Percentiles rank a stretch among this genome's conserved stretches.
Evolutionary conservation across 1,284 basidiomycete genomes (phyloP).

Genomic region (Chalciporus sp.): DNA sequence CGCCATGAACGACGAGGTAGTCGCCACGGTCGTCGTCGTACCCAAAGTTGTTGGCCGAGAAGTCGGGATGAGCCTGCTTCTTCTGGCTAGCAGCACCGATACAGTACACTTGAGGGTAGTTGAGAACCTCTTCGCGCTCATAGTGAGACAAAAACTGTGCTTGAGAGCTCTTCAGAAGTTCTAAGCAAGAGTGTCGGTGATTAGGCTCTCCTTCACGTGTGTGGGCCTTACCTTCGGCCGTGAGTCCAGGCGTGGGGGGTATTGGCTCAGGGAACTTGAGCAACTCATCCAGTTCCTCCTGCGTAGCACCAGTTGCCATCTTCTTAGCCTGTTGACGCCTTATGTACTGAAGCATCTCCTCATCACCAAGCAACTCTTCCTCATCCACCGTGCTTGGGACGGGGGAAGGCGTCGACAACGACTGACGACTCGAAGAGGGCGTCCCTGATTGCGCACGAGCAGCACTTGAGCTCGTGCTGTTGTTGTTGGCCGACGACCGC

Average conservation of each 20-base stretch:
- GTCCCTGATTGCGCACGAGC: constrained; percentile 54
- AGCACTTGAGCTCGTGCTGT: constrained; percentile 47
- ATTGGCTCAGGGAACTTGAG: constrained; percentile 92
- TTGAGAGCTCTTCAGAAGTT: constrained; percentile 61
- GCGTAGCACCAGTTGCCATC: constrained; percentile 79
- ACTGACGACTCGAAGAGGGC: constrained; percentile 74
- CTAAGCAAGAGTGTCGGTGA: constrained; percentile 39
- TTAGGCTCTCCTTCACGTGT: not conserved
- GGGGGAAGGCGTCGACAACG: constrained; percentile 80
- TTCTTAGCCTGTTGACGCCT: constrained; percentile 88
- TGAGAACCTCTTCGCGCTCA: constrained; percentile 90
- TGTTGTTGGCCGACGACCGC: constrained; percentile 49
- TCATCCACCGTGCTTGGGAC: constrained; percentile 78
- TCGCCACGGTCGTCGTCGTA: constrained; percentile 99
- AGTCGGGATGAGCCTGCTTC: constrained; percentile 74
- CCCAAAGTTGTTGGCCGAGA: constrained; percentile 86
- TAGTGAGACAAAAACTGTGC: constrained; percentile 76
- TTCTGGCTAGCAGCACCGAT: constrained; percentile 82
- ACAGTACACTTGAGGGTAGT: constrained; percentile 86
- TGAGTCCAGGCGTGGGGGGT: constrained; percentile 66
- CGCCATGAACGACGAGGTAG: constrained; percentile 87
- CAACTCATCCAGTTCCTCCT: constrained; percentile 87
- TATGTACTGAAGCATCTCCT: constrained; percentile 97
- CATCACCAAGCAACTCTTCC: constrained; percentile 90
- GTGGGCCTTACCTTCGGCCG: constrained; percentile 67